Conservation (phyloP, 2,329 filamentous ascomycete species). For the Cladophialophora immunda region DNA sequence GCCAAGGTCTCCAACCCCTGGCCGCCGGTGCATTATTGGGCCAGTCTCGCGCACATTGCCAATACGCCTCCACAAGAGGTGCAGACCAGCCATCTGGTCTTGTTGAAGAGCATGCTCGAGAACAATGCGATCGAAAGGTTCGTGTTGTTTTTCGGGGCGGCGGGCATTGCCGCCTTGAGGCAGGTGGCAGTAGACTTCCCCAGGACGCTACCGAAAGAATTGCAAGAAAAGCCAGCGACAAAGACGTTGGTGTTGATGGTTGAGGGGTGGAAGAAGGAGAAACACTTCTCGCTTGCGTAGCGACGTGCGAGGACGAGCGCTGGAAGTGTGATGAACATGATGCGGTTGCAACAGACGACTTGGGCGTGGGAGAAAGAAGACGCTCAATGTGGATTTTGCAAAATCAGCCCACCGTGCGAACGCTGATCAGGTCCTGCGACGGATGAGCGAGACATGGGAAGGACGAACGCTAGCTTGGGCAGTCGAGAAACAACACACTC, state of each 20-base stretch:
- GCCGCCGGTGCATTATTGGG: conserved; percentile 85
- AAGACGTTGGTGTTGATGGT: conserved; percentile 43
- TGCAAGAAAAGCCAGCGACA: conserved; percentile 40
- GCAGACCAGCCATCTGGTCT: conserved; percentile 76
- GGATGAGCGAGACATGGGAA: too few relatives aligned
- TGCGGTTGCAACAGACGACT: neutral
- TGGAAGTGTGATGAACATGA: neutral
- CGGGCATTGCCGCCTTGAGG: conserved; percentile 74
- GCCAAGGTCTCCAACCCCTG: conserved; percentile 74
- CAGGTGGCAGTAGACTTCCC: conserved; percentile 80
- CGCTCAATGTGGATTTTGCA: neutral
- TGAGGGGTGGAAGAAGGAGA: conserved; percentile 46
- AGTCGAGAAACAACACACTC: too few relatives aligned
- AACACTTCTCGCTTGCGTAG: conserved; percentile 28
- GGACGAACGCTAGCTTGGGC: too few relatives aligned
- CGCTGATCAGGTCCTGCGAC: too few relatives aligned
- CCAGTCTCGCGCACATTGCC: conserved; percentile 75
- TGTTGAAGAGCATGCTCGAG: conserved; percentile 73
- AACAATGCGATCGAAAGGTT: conserved; percentile 78
- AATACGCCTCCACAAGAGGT: conserved; percentile 74
- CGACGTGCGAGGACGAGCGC: neutral
- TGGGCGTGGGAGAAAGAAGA: neutral
- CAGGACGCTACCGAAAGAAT: conserved; percentile 44
- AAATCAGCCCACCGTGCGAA: too few relatives aligned
- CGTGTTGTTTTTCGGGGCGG: conserved; percentile 80